These are phyloP conservation scores for Crithidia acanthocephali DNA, from an alignment of 208 protist species.

Conservation along the genomic window DNA sequence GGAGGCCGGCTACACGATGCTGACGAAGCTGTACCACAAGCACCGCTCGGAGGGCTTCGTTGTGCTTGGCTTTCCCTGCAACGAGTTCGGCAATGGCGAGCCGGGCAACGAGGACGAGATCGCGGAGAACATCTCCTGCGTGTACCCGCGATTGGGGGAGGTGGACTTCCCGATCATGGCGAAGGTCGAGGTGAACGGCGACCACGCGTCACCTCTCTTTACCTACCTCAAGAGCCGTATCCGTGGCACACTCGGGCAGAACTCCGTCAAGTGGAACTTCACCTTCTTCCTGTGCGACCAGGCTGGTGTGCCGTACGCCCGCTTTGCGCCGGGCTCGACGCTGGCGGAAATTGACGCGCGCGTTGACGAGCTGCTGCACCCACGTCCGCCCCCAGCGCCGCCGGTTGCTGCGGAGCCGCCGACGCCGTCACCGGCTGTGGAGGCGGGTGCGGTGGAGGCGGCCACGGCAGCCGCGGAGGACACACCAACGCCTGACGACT, in stretches of 20 bases:
- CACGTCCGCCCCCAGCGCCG: conserved; percentile 1
- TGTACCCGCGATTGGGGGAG: conserved; percentile 47
- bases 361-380: conserved; percentile 46
- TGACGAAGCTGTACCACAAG: conserved; percentile 74
- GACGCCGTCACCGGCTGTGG: not conserved
- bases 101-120: conserved; percentile 82
- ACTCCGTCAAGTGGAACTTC: conserved; percentile 93
- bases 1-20: conserved; percentile 66
- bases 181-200: conserved; percentile 91
- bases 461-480: not conserved
- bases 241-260: conserved; percentile 55
- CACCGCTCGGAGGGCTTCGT: conserved; percentile 69
- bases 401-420: not conserved
- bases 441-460: not conserved
- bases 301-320: conserved; percentile 52
- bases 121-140: conserved; percentile 57
- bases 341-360: conserved; percentile 59
- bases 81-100: conserved; percentile 89
- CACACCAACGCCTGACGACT: conserved; percentile 12
- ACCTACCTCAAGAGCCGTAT: conserved; percentile 72
- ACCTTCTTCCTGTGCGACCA: conserved; percentile 87
- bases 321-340: conserved; percentile 62
- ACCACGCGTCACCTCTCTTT: conserved; percentile 72
- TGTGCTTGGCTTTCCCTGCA: conserved; percentile 91
- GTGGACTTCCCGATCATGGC: conserved; percentile 81